These are phyloP conservation scores for Casaregolazyma suthepensis DNA, from an alignment of 1,139 yeast species.

Conservation along the genomic window DNA sequence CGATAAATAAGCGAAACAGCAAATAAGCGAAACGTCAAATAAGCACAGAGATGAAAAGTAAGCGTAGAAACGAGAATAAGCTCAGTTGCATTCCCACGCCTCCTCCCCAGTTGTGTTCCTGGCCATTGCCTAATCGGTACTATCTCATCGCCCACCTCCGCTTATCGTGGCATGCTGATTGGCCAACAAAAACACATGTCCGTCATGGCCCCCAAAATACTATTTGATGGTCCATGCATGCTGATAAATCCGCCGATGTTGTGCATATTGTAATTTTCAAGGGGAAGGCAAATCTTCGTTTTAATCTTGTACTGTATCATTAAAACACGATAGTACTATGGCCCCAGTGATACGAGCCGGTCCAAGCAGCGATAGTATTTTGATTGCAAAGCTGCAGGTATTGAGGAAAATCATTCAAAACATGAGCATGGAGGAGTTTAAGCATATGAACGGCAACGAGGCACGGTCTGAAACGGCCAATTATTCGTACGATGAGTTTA, in stretches of 20 bases:
- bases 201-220: neutral
- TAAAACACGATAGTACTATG: neutral
- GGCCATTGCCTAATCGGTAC: neutral
- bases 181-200: neutral
- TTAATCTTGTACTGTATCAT: neutral
- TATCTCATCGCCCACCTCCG: neutral
- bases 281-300: neutral
- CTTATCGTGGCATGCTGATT: neutral
- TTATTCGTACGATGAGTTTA: slow-evolving; percentile 23
- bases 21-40: too few relatives aligned
- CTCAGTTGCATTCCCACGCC: too few relatives aligned
- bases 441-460: neutral
- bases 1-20: neutral
- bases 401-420: slow-evolving; percentile 12
- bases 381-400: slow-evolving; percentile 15
- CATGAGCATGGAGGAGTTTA: neutral
- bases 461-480: neutral
- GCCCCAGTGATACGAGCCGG: slow-evolving; percentile 2
- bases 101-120: too few relatives aligned
- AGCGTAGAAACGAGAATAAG: too few relatives aligned
- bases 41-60: too few relatives aligned
- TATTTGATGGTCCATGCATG: neutral
- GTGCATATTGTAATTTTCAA: neutral
- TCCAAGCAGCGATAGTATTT: slow-evolving; percentile 9
- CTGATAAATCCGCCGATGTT: neutral